A percentile compares a stretch with the other conserved stretches of the same genome.
Conservation (phyloP, 176 grass and related monocot genomes). For the Triticum urartu region DNA sequence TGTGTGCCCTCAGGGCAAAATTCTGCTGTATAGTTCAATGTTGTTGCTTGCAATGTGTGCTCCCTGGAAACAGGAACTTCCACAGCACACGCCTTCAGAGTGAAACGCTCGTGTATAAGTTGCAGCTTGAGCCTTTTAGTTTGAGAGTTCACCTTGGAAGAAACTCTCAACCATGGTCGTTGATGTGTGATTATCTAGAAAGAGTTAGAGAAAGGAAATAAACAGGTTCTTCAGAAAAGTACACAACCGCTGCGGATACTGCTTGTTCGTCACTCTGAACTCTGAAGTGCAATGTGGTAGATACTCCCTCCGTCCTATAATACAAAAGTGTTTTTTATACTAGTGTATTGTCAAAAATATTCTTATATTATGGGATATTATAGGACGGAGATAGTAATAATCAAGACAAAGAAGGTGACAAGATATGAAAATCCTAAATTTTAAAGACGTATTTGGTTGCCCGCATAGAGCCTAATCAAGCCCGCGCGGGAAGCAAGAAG, state of each 20-base stretch:
- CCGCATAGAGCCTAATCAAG: too few species aligned
- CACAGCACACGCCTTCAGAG: too few species aligned
- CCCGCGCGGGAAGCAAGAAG: too few species aligned
- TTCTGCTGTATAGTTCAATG: too few species aligned
- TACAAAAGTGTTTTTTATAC: too few species aligned
- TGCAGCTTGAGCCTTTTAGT: not conserved
- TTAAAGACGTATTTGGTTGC: not conserved
- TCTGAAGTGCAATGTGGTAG: not conserved
- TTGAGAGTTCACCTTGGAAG: not conserved
- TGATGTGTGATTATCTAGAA: not conserved
- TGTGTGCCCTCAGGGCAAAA: too few species aligned
- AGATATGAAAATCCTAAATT: not conserved
- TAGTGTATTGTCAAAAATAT: too few species aligned
- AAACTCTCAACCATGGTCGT: not conserved
- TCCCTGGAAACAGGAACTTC: not conserved
- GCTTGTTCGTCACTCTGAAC: not conserved
- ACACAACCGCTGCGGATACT: not conserved
- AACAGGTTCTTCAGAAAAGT: not conserved
- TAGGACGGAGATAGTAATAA: not conserved
- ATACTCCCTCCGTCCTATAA: too few species aligned
- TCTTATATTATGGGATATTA: too few species aligned
- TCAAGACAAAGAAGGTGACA: not conserved
- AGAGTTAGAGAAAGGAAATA: not conserved
- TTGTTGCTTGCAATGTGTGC: not conserved
- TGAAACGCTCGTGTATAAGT: too few species aligned